Evolutionary conservation across 106 monocot species (phyloP), one percentile per base, ranked within the genome.

Genomic region (Dioscorea zingiberensis): DNA sequence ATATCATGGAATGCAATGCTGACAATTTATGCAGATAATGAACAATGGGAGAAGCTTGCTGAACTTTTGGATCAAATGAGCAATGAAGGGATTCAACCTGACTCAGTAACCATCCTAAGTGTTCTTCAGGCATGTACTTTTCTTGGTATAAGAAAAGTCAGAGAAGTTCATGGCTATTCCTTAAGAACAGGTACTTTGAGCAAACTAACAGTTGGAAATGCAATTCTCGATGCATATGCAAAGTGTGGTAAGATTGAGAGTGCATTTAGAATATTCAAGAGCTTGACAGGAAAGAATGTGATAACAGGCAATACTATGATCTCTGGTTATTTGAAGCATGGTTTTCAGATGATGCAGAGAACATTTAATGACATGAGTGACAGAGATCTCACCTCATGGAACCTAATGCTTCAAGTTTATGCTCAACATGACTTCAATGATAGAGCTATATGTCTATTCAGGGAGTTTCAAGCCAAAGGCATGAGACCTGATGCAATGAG

Each of bases 1-100:
- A 60, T 85, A 67, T 93, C 87, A 13, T 93, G 87, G 87, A 93
- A 93, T 68, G 27, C 92, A 27, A 80, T 88, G 76, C 74, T 88
- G 27, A 68, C 77, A 14, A 79, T 61, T 71, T 80, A 65, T 62
- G 74, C 64, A 14, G 76, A 85, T 54, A 79, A 69, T 66, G 67
- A 45, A 9, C 67, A 69, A 12, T 66, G 60, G 76, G 70, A 61
- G 19, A 72, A 76, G 48, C 78, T 78, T 30, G 9, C 65, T 10
- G 64, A 44, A 15, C 67, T 88, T 19, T 60, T 82, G 22, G 44
- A 68, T 62, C 61, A 73, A 62, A 88, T 88, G 85, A 46, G 47
- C 47, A 3, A 21, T 26, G 54, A 62, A 27, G 71, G 71, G 63
- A 58, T 78, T 29, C 48, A 45, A 27, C 80, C 77, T 19, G 87